Conservation (phyloP, 345 rosid species). For the Alliaria petiolata region DNA sequence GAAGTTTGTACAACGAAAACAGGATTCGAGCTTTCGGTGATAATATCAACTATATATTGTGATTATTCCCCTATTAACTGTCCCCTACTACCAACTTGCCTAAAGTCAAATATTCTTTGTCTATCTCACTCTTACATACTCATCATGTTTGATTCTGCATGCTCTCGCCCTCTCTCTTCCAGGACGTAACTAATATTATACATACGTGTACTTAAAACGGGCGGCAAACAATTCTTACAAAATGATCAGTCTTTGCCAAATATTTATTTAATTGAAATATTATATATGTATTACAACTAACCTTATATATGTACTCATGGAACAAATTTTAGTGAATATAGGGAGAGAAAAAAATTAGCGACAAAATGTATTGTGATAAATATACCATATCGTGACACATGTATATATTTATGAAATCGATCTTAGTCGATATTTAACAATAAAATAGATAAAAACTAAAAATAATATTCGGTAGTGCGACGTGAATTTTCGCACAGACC, state of each 20-base stretch:
- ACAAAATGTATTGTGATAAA: background rate
- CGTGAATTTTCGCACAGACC: background rate
- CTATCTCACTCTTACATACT: constrained; percentile 6
- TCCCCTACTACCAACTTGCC: constrained; percentile 32
- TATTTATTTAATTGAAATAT: background rate
- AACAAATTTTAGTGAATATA: background rate
- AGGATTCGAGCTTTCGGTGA: constrained; percentile 20
- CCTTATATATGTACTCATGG: background rate
- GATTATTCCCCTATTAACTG: constrained; percentile 9
- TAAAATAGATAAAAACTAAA: background rate
- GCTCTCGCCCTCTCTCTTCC: constrained; percentile 5
- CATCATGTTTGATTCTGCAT: constrained; percentile 26
- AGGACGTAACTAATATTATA: constrained; percentile 1
- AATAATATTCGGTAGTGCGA: background rate
- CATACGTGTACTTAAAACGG: constrained; percentile 4
- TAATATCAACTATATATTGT: background rate
- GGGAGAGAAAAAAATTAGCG: background rate
- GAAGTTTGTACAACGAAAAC: background rate
- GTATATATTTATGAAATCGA: background rate
- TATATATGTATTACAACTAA: background rate
- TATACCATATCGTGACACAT: background rate
- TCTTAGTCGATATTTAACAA: background rate
- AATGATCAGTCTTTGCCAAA: background rate
- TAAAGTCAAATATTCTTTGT: constrained; percentile 22
- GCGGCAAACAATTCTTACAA: background rate